A percentile compares a stretch with the other conserved stretches of the same genome.
Evolutionary conservation across 148 eudicot species (phyloP).

Genomic region (Heliosperma pusillum): DNA sequence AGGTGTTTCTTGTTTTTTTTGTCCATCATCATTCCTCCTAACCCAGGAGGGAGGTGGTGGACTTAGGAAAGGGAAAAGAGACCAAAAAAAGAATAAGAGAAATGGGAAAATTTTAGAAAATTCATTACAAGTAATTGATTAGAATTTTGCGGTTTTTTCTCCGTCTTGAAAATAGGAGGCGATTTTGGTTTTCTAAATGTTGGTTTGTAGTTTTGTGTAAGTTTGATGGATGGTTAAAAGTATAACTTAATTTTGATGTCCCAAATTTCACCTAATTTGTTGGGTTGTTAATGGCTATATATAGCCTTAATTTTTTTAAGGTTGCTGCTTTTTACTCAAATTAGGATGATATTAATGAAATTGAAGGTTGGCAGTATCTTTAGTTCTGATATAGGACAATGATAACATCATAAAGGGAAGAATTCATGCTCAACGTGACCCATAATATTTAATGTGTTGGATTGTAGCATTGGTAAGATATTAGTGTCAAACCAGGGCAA

Average conservation of each 20-base stretch:
- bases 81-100: not conserved
- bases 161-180: constrained; percentile 29
- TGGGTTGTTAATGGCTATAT: constrained; percentile 26
- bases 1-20: not conserved
- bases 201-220: constrained; percentile 13
- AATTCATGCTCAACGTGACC: no score
- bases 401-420: no score
- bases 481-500: no score
- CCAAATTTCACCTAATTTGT: constrained; percentile 21
- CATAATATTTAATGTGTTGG: no score
- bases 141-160: constrained; percentile 19
- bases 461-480: no score
- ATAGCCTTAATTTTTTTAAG: not conserved
- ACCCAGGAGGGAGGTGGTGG: constrained; percentile 19
- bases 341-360: constrained; percentile 15
- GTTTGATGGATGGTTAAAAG: constrained; percentile 25
- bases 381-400: constrained; percentile 13
- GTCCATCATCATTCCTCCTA: constrained; percentile 36
- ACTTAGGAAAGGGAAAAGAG: not conserved
- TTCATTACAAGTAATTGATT: constrained; percentile 9
- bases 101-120: not conserved
- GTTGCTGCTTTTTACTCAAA: not conserved
- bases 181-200: constrained; percentile 15
- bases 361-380: not conserved
- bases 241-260: constrained; percentile 14